A percentile compares a stretch with the other conserved stretches of the same genome.
Conservation (phyloP, 2,329 filamentous ascomycete species). For the Penicillium sp. region DNA sequence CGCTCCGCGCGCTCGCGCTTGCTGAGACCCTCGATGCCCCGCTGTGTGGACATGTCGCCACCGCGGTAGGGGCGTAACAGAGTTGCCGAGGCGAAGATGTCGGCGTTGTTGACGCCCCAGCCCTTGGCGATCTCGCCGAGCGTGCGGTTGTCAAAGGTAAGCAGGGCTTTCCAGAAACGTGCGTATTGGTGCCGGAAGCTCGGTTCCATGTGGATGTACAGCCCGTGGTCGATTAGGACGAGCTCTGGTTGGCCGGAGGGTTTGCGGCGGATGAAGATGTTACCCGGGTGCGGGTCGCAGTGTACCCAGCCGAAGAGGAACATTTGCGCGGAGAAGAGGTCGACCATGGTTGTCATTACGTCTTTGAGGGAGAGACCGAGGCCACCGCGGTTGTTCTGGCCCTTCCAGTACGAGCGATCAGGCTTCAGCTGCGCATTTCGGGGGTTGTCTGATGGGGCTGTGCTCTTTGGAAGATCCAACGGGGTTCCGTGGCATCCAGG, state of each 20-base stretch:
- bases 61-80: slow-evolving; percentile 89
- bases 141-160: slow-evolving; percentile 88
- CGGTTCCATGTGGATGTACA: slow-evolving; percentile 89
- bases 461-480: slow-evolving; percentile 57
- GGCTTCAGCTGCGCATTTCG: slow-evolving; percentile 64
- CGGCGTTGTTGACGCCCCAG: slow-evolving; percentile 88
- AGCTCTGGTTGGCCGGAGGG: slow-evolving; percentile 83
- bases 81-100: slow-evolving; percentile 89
- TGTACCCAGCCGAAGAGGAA: slow-evolving; percentile 96
- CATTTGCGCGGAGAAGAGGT: slow-evolving; percentile 96
- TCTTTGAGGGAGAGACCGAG: slow-evolving; percentile 79
- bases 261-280: slow-evolving; percentile 89
- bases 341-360: slow-evolving; percentile 95
- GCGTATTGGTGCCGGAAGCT: slow-evolving; percentile 84
- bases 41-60: slow-evolving; percentile 68
- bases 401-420: slow-evolving; percentile 75
- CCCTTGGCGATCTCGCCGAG: slow-evolving; percentile 69
- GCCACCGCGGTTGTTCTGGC: slow-evolving; percentile 70
- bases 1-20: slow-evolving; percentile 59
- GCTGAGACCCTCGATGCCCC: slow-evolving; percentile 54
- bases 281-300: slow-evolving; percentile 95
- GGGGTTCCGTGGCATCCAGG: slow-evolving; percentile 72
- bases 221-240: slow-evolving; percentile 93
- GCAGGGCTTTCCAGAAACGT: slow-evolving; percentile 87
- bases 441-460: slow-evolving; percentile 37